Percentiles rank a stretch among this genome's conserved stretches.
These are phyloP conservation scores for Endotrypanum monterogeii DNA, from an alignment of 208 protist genomes.

Conservation along the genomic window DNA sequence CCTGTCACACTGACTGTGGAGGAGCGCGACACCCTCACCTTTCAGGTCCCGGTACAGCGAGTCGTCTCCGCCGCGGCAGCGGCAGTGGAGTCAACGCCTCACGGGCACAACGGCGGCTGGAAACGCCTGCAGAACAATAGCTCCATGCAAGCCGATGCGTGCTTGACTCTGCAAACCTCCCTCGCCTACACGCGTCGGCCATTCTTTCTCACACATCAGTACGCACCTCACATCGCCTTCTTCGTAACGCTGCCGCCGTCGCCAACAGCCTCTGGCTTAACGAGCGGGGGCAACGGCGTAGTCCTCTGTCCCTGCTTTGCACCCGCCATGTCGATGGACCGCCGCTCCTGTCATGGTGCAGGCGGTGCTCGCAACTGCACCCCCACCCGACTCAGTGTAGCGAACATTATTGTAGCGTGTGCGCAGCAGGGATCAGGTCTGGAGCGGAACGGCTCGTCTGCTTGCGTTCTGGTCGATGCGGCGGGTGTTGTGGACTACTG, in stretches of 20 bases:
- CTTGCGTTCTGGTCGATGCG: constrained; percentile 54
- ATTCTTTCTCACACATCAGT: constrained; percentile 57
- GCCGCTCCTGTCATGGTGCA: not conserved
- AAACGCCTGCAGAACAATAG: constrained; percentile 4
- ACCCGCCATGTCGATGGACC: not conserved
- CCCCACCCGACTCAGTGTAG: constrained; percentile 42
- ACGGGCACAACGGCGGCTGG: not conserved
- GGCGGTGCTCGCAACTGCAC: constrained; percentile 2
- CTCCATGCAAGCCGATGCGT: not conserved
- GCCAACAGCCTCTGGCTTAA: not conserved
- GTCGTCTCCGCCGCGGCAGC: constrained; percentile 9
- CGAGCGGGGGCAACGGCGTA: constrained; percentile 16
- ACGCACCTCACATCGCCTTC: constrained; percentile 58
- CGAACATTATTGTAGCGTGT: constrained; percentile 46
- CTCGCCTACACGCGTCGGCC: constrained; percentile 52
- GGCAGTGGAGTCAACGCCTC: not conserved
- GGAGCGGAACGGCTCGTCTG: constrained; percentile 24
- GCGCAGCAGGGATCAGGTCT: constrained; percentile 37
- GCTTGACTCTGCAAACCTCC: not conserved
- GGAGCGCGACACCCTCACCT: constrained; percentile 36
- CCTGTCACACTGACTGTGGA: constrained; percentile 62
- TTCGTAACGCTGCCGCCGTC: constrained; percentile 38
- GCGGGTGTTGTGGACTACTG: constrained; percentile 69
- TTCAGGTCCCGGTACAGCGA: constrained; percentile 28
- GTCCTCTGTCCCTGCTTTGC: constrained; percentile 38